Evolutionary conservation across 2,329 filamentous ascomycete genomes (phyloP).

Genomic region (Metarhizium guizhouense): DNA sequence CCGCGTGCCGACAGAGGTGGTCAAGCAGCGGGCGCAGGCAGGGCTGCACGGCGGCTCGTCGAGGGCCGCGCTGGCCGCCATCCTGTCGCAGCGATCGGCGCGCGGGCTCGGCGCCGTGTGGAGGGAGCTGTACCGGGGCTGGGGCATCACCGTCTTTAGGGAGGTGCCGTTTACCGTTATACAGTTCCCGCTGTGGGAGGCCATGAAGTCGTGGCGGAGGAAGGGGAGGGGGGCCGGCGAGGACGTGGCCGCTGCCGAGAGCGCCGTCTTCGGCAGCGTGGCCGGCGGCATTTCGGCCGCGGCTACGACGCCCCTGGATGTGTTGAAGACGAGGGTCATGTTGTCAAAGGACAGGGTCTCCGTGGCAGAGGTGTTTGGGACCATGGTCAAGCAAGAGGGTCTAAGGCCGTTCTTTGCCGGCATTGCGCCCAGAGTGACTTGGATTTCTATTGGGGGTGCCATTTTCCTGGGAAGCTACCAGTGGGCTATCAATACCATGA

Average conservation of each 20-base stretch:
- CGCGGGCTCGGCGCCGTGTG: slow-evolving; percentile 52
- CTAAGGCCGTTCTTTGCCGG: slow-evolving; percentile 64
- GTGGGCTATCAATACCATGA: slow-evolving; percentile 70
- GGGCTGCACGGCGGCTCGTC: slow-evolving; percentile 67
- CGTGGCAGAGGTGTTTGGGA: slow-evolving; percentile 48
- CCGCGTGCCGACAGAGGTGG: slow-evolving; percentile 87
- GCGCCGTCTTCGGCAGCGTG: slow-evolving; percentile 74
- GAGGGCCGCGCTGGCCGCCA: slow-evolving; percentile 57
- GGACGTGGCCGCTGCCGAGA: slow-evolving; percentile 63
- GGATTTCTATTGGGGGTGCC: slow-evolving; percentile 91
- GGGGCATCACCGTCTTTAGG: slow-evolving; percentile 83
- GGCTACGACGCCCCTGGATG: slow-evolving; percentile 86
- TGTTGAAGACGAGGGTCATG: slow-evolving; percentile 96
- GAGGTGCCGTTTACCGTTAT: slow-evolving; percentile 97
- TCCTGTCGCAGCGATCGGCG: slow-evolving; percentile 42
- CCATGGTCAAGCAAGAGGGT: slow-evolving; percentile 57
- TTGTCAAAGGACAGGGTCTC: slow-evolving; percentile 61
- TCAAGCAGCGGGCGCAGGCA: slow-evolving; percentile 95
- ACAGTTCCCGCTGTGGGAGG: slow-evolving; percentile 96
- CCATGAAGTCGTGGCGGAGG: slow-evolving; percentile 62
- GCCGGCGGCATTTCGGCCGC: slow-evolving; percentile 81
- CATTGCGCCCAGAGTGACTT: slow-evolving; percentile 74
- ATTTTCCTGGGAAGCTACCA: slow-evolving; percentile 94
- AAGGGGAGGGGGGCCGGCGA: slow-evolving; percentile 11
- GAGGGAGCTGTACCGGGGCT: slow-evolving; percentile 83